Evolutionary conservation across 2,329 filamentous ascomycete species (phyloP).

Genomic region (Sporothrix protearum): DNA sequence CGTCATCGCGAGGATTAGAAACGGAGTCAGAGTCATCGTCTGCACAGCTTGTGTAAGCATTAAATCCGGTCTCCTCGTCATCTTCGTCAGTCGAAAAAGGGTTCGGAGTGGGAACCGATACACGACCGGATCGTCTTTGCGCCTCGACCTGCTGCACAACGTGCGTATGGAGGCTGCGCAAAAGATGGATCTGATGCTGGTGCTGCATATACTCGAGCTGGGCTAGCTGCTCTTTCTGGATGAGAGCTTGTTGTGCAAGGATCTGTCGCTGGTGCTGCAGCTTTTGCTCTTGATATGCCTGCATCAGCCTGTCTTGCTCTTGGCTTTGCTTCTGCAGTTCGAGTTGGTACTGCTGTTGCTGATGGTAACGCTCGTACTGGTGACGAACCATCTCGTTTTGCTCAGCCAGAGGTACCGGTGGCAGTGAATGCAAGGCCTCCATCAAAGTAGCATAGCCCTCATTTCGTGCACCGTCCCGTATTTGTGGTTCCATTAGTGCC

Average conservation of each 20-base stretch:
- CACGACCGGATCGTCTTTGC: neutral
- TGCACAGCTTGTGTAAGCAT: neutral
- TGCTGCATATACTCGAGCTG: constrained; percentile 8
- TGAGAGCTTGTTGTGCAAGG: neutral
- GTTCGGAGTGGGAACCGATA: neutral
- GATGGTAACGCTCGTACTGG: neutral
- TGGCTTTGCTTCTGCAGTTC: constrained; percentile 11
- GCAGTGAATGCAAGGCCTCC: neutral
- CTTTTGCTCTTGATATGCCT: neutral
- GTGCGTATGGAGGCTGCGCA: neutral
- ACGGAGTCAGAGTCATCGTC: neutral
- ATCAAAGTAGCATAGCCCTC: neutral
- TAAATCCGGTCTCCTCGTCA: neutral
- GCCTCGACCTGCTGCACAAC: neutral
- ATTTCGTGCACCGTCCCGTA: neutral
- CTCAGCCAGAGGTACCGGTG: neutral
- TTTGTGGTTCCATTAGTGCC: neutral
- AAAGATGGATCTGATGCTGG: neutral
- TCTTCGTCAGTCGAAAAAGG: neutral
- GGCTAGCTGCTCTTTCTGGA: neutral
- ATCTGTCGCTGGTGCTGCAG: constrained; percentile 13
- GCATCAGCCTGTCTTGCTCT: neutral
- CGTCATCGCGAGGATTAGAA: neutral
- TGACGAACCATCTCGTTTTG: neutral
- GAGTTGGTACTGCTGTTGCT: constrained; percentile 12